Evolutionary conservation across 2,329 filamentous ascomycete genomes (phyloP).

Genomic region (Neonectria punicea): DNA sequence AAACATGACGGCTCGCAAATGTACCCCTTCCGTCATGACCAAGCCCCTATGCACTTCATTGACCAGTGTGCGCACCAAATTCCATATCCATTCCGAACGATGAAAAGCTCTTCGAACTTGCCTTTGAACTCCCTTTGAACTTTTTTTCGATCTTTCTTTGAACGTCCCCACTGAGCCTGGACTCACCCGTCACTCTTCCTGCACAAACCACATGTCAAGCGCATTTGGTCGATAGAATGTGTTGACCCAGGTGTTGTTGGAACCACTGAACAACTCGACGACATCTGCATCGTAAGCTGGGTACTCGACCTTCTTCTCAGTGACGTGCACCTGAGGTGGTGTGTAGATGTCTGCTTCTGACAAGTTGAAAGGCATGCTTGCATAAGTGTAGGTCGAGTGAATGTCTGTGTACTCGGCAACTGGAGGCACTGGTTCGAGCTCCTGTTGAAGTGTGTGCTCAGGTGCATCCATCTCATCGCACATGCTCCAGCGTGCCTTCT

Average conservation of each 20-base stretch:
- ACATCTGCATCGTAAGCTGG: slow-evolving; percentile 33
- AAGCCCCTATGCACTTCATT: background rate
- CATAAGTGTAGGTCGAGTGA: background rate
- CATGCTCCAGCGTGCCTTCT: background rate
- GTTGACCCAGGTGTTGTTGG: slow-evolving; percentile 36
- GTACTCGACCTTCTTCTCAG: slow-evolving; percentile 30
- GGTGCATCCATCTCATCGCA: background rate
- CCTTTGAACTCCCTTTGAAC: background rate
- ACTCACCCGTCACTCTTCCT: slow-evolving; percentile 4
- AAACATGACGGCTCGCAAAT: background rate
- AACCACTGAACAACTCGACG: slow-evolving; percentile 32
- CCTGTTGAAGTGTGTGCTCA: background rate
- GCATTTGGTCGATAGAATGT: slow-evolving; percentile 34
- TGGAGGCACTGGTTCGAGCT: background rate
- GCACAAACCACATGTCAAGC: slow-evolving; percentile 42
- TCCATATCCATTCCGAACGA: background rate
- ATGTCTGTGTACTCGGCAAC: background rate
- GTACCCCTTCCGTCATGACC: background rate
- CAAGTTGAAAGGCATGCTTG: background rate
- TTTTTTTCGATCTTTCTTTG: background rate
- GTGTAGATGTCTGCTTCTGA: background rate
- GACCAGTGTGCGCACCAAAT: background rate
- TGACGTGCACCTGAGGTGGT: slow-evolving; percentile 15
- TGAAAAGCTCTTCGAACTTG: background rate
- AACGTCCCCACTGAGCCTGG: background rate